Conservation (phyloP, 768 basidiomycete genomes). For the Boletus pseudopeckii region DNA sequence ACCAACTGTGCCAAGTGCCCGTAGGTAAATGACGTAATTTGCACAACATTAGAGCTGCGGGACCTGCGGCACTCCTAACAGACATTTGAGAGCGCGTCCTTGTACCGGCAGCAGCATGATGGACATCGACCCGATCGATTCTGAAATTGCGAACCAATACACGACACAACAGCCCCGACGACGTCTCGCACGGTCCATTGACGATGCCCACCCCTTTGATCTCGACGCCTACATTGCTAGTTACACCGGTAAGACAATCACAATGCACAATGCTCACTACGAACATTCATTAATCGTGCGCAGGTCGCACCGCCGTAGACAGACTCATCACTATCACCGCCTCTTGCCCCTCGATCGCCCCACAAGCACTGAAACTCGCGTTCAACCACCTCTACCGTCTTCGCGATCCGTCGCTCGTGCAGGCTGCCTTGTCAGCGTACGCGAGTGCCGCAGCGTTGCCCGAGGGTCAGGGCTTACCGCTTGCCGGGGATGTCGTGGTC, state of each 20-base stretch:
- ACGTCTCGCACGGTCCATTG: conserved; percentile 45
- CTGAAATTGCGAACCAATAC: conserved; percentile 19
- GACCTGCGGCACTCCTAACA: background rate
- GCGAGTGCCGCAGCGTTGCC: conserved; percentile 38
- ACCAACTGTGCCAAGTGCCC: conserved; percentile 36
- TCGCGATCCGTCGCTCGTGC: conserved; percentile 64
- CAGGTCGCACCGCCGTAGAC: conserved; percentile 75
- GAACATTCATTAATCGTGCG: background rate
- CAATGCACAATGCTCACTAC: background rate
- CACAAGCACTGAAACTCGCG: conserved; percentile 68
- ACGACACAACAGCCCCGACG: conserved; percentile 11
- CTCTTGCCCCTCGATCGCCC: conserved; percentile 64
- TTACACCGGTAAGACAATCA: conserved; percentile 60
- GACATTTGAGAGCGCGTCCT: background rate
- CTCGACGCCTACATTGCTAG: conserved; percentile 74
- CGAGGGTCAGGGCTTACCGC: conserved; percentile 41
- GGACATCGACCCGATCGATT: conserved; percentile 30
- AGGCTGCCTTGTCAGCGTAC: conserved; percentile 50
- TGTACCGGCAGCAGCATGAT: conserved; percentile 15
- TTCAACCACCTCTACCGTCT: conserved; percentile 61
- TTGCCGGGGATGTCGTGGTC: conserved; percentile 43
- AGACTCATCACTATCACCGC: conserved; percentile 67
- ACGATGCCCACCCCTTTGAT: conserved; percentile 85
- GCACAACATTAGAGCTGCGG: rapidly evolving
- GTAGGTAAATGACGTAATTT: rapidly evolving